Conservation (phyloP, 495 filamentous ascomycete genomes). For the Trypethelium eluteriae region DNA sequence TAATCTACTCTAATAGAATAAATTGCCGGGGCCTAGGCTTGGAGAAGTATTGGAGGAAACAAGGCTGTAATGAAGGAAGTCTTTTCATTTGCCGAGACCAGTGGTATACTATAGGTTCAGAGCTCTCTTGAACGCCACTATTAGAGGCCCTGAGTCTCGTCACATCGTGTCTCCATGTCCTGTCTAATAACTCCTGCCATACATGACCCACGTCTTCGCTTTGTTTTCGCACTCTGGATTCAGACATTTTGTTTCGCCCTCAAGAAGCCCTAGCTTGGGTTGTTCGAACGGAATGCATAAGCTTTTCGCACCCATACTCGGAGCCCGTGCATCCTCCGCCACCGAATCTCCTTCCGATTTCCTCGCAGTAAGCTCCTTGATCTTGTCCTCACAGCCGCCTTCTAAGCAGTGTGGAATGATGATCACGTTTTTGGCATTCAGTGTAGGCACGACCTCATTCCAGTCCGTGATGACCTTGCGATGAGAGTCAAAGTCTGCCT, state of each 20-base stretch:
- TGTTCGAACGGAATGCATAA: slow-evolving; percentile 97
- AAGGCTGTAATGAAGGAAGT: too few species aligned
- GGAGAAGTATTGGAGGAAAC: too few species aligned
- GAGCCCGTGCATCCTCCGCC: slow-evolving; percentile 69
- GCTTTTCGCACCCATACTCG: slow-evolving; percentile 94
- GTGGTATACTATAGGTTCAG: not conserved
- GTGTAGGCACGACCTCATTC: slow-evolving; percentile 78
- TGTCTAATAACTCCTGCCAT: slow-evolving; percentile 54
- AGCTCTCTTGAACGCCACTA: not conserved
- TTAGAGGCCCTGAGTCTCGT: not conserved
- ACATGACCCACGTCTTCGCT: slow-evolving; percentile 80
- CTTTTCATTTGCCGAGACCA: not conserved
- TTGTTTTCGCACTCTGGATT: slow-evolving; percentile 70
- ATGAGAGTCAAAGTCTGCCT: slow-evolving; percentile 66
- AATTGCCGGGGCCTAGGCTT: too few species aligned
- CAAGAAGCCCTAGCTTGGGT: slow-evolving; percentile 57
- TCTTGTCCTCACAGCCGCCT: slow-evolving; percentile 80
- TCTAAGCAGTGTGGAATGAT: slow-evolving; percentile 78
- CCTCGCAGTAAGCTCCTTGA: slow-evolving; percentile 81
- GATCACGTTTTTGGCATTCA: slow-evolving; percentile 85
- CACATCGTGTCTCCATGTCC: not conserved
- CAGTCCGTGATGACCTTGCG: slow-evolving; percentile 73
- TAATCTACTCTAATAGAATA: too few species aligned
- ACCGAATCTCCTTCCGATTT: slow-evolving; percentile 52
- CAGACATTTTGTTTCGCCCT: slow-evolving; percentile 76